A percentile compares a stretch with the other conserved stretches of the same genome.
These are phyloP conservation scores for Hypericum perforatum DNA, from an alignment of 345 rosid species.

Conservation along the genomic window DNA sequence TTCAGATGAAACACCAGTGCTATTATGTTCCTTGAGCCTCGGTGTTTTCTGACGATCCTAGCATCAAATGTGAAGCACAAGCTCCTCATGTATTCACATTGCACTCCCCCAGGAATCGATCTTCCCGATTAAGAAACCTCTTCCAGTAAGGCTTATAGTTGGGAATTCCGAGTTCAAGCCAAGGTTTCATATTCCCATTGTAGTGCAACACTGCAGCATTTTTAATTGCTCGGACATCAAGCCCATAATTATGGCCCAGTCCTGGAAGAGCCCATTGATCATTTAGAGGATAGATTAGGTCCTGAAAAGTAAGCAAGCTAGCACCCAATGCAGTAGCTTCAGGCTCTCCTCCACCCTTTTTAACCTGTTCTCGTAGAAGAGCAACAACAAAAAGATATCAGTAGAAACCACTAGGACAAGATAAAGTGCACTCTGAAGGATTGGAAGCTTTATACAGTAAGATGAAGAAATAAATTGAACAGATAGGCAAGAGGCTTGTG, in stretches of 20 bases:
- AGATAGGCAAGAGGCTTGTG: no score
- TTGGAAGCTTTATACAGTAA: no score
- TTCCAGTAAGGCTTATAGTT: neutral
- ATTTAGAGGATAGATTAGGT: neutral
- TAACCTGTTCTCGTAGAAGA: conserved; percentile 24
- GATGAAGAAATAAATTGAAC: no score
- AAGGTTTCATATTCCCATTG: conserved; percentile 4
- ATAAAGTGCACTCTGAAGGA: no score
- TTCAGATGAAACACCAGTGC: no score
- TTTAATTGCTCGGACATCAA: neutral
- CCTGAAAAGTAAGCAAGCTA: neutral
- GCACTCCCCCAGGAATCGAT: neutral
- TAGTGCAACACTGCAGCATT: conserved; percentile 3
- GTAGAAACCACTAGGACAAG: no score
- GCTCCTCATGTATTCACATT: conserved; percentile 2
- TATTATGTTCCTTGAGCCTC: no score
- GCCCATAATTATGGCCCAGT: neutral
- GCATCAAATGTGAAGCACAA: no score
- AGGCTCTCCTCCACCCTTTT: conserved; percentile 27
- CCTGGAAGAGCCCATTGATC: neutral
- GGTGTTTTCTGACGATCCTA: no score
- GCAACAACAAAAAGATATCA: no score
- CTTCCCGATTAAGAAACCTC: conserved; percentile 1
- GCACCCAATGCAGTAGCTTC: conserved; percentile 27
- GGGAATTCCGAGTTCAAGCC: conserved; percentile 3